These are phyloP conservation scores for Tubosaeta sp. DNA, from an alignment of 768 basidiomycete genomes.

Conservation along the genomic window DNA sequence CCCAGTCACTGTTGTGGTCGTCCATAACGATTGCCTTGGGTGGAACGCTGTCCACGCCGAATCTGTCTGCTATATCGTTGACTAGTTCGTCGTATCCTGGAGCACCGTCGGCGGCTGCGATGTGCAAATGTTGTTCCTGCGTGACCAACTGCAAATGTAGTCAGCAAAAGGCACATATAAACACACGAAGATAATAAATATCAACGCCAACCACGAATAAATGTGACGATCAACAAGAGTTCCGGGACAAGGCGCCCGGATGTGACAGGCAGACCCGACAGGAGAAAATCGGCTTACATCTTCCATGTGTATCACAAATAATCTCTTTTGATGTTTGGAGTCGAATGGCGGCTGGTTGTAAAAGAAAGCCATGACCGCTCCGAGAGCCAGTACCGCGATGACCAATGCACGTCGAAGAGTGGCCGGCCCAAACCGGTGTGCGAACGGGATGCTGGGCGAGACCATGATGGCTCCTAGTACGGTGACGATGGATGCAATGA, in stretches of 20 bases:
- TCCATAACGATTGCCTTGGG: slow-evolving; percentile 56
- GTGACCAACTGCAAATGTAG: slow-evolving; percentile 55
- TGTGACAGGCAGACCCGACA: not conserved
- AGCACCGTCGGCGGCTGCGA: slow-evolving; percentile 79
- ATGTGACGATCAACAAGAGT: too few relatives aligned
- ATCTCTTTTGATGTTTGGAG: slow-evolving; percentile 76
- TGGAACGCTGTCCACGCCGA: slow-evolving; percentile 43
- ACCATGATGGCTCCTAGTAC: slow-evolving; percentile 51
- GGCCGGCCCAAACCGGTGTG: slow-evolving; percentile 59
- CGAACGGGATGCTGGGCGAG: slow-evolving; percentile 65
- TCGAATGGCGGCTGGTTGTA: slow-evolving; percentile 66
- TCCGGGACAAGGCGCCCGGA: not conserved
- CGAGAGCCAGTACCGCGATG: slow-evolving; percentile 43
- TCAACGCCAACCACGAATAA: too few relatives aligned
- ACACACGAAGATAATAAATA: too few relatives aligned
- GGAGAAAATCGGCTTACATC: slow-evolving; percentile 51
- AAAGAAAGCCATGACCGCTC: slow-evolving; percentile 57
- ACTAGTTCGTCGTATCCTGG: slow-evolving; percentile 70
- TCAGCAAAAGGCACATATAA: not conserved
- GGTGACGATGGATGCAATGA: slow-evolving; percentile 77
- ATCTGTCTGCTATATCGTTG: slow-evolving; percentile 51
- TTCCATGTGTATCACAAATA: slow-evolving; percentile 81
- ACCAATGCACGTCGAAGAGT: slow-evolving; percentile 39
- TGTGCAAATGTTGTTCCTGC: slow-evolving; percentile 67
- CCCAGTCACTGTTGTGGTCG: slow-evolving; percentile 85